Conservation (phyloP, 1,284 basidiomycete genomes). For the Microbotryum silenes-acaulis region DNA sequence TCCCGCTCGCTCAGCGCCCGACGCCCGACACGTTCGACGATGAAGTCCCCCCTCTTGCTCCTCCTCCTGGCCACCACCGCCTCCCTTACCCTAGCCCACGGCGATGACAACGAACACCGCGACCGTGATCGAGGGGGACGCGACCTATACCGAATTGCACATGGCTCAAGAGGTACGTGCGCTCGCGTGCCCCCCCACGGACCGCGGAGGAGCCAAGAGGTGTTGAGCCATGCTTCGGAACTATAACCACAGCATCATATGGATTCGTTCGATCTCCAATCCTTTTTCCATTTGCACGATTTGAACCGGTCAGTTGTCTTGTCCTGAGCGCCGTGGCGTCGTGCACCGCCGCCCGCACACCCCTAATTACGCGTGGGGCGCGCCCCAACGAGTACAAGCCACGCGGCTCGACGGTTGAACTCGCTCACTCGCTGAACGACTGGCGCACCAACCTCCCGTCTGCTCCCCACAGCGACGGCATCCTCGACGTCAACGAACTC, state of each 20-base stretch:
- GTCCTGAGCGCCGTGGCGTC: no score
- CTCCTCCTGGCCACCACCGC: no score
- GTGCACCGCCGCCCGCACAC: no score
- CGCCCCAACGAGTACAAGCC: neutral
- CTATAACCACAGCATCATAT: conserved; percentile 28
- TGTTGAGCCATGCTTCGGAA: neutral
- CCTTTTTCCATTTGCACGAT: conserved; percentile 38
- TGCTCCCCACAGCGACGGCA: conserved; percentile 41
- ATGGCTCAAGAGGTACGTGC: conserved; percentile 32
- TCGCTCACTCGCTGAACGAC: neutral
- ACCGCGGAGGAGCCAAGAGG: no score
- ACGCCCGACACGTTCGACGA: no score
- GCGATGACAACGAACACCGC: conserved; percentile 10
- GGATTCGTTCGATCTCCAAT: conserved; percentile 32
- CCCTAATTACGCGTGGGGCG: no score
- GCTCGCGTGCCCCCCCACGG: neutral
- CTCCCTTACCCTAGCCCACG: neutral
- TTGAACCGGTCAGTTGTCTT: conserved; percentile 27
- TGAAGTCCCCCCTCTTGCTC: no score
- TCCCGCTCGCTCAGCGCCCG: no score
- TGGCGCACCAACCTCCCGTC: no score
- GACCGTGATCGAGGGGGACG: conserved; percentile 5
- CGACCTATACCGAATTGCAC: conserved; percentile 32
- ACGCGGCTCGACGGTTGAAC: neutral
- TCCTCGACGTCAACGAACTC: conserved; percentile 43